These are phyloP conservation scores for Cyberlindnera amylophila DNA, from an alignment of 805 yeast genomes.

Conservation along the genomic window DNA sequence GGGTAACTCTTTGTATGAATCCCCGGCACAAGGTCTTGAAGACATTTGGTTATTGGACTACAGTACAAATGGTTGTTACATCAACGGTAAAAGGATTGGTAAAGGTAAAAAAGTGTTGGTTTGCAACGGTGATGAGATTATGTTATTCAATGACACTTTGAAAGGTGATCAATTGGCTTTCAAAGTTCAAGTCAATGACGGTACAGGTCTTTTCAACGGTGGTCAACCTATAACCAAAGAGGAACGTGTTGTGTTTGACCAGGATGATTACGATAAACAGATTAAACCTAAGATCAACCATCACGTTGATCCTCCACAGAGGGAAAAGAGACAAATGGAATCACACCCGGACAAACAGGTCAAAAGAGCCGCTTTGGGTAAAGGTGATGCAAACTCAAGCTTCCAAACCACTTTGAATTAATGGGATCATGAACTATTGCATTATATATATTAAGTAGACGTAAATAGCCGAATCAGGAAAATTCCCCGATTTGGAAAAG, in stretches of 20 bases:
- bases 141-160: conserved; percentile 59
- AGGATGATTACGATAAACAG: conserved; percentile 19
- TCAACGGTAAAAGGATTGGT: conserved; percentile 57
- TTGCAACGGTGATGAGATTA: conserved; percentile 61
- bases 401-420: conserved; percentile 24
- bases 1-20: conserved; percentile 52
- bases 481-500: too few species aligned
- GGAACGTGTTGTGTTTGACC: conserved; percentile 4
- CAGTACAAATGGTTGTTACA: conserved; percentile 75
- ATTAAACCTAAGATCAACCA: conserved; percentile 3
- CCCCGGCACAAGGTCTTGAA: conserved; percentile 70
- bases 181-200: conserved; percentile 48
- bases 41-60: conserved; percentile 78
- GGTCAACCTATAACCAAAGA: conserved; percentile 31
- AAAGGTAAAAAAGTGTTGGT: conserved; percentile 60
- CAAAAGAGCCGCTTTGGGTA: conserved; percentile 27
- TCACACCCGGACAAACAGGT: conserved; percentile 20
- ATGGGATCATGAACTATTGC: background rate
- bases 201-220: conserved; percentile 59
- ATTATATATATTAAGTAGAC: too few species aligned
- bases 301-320: background rate
- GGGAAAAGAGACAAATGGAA: background rate
- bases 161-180: conserved; percentile 52
- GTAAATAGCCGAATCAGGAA: too few species aligned
- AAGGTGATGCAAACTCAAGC: conserved; percentile 26